Conservation (phyloP, 2,329 filamentous ascomycete species). For the Graphiopsis chlorocephala region DNA sequence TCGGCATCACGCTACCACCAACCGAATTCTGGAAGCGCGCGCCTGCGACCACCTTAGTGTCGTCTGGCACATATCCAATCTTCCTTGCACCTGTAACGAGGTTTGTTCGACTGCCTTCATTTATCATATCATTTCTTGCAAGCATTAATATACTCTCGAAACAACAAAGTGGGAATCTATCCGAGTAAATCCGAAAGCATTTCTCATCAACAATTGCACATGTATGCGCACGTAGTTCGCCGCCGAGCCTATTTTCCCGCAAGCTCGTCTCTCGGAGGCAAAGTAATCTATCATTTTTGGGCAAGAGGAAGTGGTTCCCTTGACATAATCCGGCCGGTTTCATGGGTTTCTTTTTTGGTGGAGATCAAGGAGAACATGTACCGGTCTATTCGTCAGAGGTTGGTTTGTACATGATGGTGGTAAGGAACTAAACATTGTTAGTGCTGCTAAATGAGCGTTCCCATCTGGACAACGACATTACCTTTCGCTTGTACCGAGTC, state of each 20-base stretch:
- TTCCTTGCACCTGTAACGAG: background rate
- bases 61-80: background rate
- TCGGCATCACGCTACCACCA: background rate
- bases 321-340: background rate
- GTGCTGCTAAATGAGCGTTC: background rate
- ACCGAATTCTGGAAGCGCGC: background rate
- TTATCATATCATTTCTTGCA: slow-evolving; percentile 4
- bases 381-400: slow-evolving; percentile 42
- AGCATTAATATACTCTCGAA: background rate
- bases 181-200: slow-evolving; percentile 3
- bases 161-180: slow-evolving; percentile 2
- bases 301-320: background rate
- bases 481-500: slow-evolving; percentile 96
- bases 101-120: background rate
- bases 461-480: slow-evolving; percentile 33
- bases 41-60: background rate
- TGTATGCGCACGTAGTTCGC: slow-evolving; percentile 1
- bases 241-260: background rate
- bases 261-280: background rate
- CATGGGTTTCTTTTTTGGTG: background rate
- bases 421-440: slow-evolving; percentile 66
- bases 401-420: slow-evolving; percentile 96
- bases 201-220: slow-evolving; percentile 10
- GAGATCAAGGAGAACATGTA: background rate
- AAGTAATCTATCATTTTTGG: background rate